A percentile compares a stretch with the other conserved stretches of the same genome.
phyloP scores from a whole-genome alignment of 495 filamentous ascomycete species.

The Hyphodiscus hymeniophilus region DNA sequence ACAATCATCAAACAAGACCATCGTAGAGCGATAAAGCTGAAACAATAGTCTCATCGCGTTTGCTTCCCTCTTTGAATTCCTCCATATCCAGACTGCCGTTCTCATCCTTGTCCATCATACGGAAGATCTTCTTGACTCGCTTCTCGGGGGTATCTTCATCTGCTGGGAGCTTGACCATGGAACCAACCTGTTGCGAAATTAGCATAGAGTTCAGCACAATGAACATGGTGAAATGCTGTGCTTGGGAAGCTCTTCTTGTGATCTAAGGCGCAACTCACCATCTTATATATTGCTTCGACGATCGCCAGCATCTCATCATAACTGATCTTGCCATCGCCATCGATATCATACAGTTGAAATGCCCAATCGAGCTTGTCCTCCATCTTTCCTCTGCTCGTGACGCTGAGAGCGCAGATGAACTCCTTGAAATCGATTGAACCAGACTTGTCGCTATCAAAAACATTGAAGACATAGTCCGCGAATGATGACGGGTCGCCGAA shows the following conservation, averaged over 20 bases:
- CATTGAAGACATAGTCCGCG: constrained; percentile 98
- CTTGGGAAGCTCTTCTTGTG: too few species aligned
- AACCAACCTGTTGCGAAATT: constrained; percentile 61
- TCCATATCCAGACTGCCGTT: constrained; percentile 78
- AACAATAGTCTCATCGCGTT: constrained; percentile 98
- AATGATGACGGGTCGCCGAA: constrained; percentile 96
- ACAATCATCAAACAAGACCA: constrained; percentile 61
- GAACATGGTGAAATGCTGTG: background rate
- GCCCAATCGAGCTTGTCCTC: constrained; percentile 99
- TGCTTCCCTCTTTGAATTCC: constrained; percentile 98
- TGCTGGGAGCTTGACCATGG: constrained; percentile 97
- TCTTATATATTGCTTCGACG: constrained; percentile 99
- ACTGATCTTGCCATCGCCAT: constrained; percentile 96
- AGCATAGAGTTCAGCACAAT: background rate
- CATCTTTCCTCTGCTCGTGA: constrained; percentile 95
- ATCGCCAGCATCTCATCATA: constrained; percentile 99
- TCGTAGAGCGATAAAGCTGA: constrained; percentile 95
- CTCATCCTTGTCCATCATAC: constrained; percentile 99
- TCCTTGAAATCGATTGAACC: constrained; percentile 99
- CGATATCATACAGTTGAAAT: constrained; percentile 98
- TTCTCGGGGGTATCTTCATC: constrained; percentile 99
- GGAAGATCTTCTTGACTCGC: constrained; percentile 95
- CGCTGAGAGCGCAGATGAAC: constrained; percentile 96
- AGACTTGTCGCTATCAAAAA: constrained; percentile 95
- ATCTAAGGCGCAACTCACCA: constrained; percentile 71